Evolutionary conservation across 106 monocot species (phyloP), one percentile per base, ranked within the genome.

Genomic region (Gastrodia elata): DNA sequence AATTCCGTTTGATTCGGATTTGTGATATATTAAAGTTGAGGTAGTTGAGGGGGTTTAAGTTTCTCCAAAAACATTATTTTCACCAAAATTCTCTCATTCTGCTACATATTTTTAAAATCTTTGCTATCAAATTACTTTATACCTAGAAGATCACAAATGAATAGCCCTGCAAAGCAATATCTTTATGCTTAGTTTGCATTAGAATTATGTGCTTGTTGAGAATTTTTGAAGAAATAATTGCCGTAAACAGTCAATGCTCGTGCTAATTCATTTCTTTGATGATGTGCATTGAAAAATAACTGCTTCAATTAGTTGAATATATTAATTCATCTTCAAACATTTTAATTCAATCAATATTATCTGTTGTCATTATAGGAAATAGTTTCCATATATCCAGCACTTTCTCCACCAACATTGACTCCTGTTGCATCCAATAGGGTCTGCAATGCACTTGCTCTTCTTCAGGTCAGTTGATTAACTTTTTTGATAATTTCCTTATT

Each of bases 371-470:
- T 41, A 43, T 83, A 98, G 97, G 97, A 98, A 75, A 93, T 98
- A 72, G 86, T 98, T 39, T 87, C 90, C 64, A 98, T 98, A 72
- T 98, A 98, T 46, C 93, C 93, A 75, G 86, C 78, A 46, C 87
- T 98, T 82, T 93, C 93, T 42, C 97, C 97, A 55, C 97, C 97
- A 55, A 88, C 97, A 70, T 75, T 98, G 80, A 82, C 97, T 39
- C 93, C 97, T 36, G 88, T 71, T 38, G 97, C 97, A 71, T 98
- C 97, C 74, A 98, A 98, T 75, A 83, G 97, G 77, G 97, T 98
- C 59, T 98, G 97, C 87, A 98, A 98, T 78, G 97, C 97, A 30
- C 97, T 98, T 84, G 97, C 97, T 52, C 97, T 98, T 79, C 97
- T 98, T 80, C 97, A 98, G 90, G 97, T 97, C 22, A 65, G 61